Evolutionary conservation across 495 filamentous ascomycete species (phyloP).

Genomic region (Penicillium roqueforti): DNA sequence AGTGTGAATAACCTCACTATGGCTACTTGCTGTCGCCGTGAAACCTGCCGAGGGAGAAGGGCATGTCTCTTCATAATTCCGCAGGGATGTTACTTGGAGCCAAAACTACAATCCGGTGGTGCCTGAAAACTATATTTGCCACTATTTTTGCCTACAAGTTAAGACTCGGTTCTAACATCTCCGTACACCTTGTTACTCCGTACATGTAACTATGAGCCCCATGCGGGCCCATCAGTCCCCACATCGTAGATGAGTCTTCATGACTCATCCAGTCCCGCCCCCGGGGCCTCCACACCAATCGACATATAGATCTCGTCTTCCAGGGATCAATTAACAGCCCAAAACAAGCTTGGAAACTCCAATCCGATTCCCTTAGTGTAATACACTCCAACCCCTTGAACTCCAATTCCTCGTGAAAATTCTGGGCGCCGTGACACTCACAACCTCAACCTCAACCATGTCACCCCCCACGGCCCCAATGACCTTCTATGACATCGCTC

Average conservation of each 20-base stretch:
- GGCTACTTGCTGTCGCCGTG: no score
- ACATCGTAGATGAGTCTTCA: background rate
- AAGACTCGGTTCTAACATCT: no score
- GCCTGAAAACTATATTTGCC: no score
- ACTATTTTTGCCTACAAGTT: no score
- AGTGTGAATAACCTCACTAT: no score
- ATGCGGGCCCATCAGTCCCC: background rate
- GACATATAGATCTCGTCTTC: background rate
- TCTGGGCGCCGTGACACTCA: background rate
- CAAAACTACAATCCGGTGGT: no score
- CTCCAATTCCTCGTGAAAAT: background rate
- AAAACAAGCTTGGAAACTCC: background rate
- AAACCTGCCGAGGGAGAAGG: no score
- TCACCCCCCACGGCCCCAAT: background rate
- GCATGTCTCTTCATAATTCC: no score
- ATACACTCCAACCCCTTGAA: background rate
- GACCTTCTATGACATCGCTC: conserved; percentile 56
- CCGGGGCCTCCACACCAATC: background rate
- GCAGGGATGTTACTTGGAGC: no score
- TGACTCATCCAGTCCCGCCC: background rate
- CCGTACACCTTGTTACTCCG: no score
- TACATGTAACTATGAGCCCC: no score
- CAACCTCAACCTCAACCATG: background rate
- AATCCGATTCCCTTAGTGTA: background rate
- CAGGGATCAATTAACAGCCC: background rate